Base-by-base conservation (phyloP, 2,329 filamentous ascomycete species). In the Talaromyces marneffei region DNA sequence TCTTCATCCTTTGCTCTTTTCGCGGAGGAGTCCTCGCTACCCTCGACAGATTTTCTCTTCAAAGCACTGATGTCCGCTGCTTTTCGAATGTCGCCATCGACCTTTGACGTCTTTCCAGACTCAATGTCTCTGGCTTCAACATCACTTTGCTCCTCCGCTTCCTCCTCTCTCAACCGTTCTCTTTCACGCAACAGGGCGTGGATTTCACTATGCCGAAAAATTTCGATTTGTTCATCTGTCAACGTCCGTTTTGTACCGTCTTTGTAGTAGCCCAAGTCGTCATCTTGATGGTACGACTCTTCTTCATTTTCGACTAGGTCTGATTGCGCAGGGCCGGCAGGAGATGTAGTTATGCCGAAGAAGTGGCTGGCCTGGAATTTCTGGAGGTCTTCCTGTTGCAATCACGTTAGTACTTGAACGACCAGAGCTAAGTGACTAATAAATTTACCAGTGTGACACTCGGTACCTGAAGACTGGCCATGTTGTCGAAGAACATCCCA, bases 191-290 rank as follows among this genome's bases (percentile, higher is more conserved):
- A 78, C 40, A 96, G 78, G 12, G 84, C 77, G 70, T 94, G 87
- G 23, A 96, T 83, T 74, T 97, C 93, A 2, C 90, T 93, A 71
- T 95, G 91, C 64, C 92, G 84, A 72, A 97, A 97, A 64, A 96
- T 93, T 58, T 85, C 85, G 67, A 97, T 91, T 78, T 97, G 90
- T 67, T 92, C 90, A 70, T 97, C 90, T 9, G 92, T 97, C 68
- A 97, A 80, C 18, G 92, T 96, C 42, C 93, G 88, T 72, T 94
- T 94, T 64, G 87, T 85, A 2, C 93, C 92, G 70, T 97, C 92
- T 0, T 84, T 76, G 67, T 97, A 97, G 74, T 91, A 93, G 18
- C 92, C 93, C 16, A 97, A 79, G 69, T 90, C 88, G 18, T 75
- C 69, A 5, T 75, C 73, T 39, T 74, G 66, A 18, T 67, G 62